Evolutionary conservation across 345 rosid species (phyloP), one percentile per base, ranked within the genome.

Genomic region (Linum usitatissimum): DNA sequence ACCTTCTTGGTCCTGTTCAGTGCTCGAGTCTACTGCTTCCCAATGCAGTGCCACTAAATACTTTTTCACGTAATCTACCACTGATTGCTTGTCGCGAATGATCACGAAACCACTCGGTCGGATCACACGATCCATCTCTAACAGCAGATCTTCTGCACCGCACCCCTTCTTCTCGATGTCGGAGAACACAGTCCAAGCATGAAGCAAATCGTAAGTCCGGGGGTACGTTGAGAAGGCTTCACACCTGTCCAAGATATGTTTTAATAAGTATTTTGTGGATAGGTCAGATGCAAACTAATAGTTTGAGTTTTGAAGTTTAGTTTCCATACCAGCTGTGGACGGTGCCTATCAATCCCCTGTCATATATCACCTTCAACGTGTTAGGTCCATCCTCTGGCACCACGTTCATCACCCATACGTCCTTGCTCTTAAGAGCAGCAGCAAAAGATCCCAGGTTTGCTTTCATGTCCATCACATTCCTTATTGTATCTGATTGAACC

Each of bases 391-490:
- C 89, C 31, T 81, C 80, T 3, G 88, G 81, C 64, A 85, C 85
- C 19, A 87, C 93, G 73, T 85, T 86, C 96, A 89, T 92, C 59
- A 87, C 93, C 98, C 98, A 92, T 1, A 86, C 90, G 74, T 89
- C 84, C 73, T 92, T 92, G 45, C 67, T 76, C 68, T 77, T 86
- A n/a, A 92, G 77, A 42, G 97, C 93, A 68, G 97, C 96, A 17
- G 84, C 97, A 67, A 94, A 94, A 34, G 99, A 90, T 6, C 99
- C 97, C 76, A 83, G 65, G 74, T 83, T 68, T 67, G 96, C 96
- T 70, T 94, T 94, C 99, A 94, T 94, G 82, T 94, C 99, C 96
- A 94, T 87, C 73, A 93, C 19, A 70, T 93, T 93, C 81, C 99
- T 87, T 58, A 88, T 38, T 3, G 87, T 78, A 73, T 93, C 77